Evolutionary conservation across 2,329 filamentous ascomycete species (phyloP).

Genomic region (Bipolaris victoriae): DNA sequence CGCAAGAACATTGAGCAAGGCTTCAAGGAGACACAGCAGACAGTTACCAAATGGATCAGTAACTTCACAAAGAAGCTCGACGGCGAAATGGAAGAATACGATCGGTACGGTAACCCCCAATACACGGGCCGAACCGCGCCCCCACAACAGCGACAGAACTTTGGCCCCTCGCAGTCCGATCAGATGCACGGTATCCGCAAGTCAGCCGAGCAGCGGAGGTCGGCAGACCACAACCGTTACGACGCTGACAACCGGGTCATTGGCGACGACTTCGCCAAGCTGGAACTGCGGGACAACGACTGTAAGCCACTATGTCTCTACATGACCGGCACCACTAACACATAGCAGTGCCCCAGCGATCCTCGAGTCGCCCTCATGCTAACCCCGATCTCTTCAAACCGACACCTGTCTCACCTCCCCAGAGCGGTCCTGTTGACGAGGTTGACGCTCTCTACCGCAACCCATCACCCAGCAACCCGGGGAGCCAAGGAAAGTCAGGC

Average conservation of each 20-base stretch:
- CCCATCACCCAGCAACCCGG: conserved; percentile 44
- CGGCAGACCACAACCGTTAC: conserved; percentile 88
- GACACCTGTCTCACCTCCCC: conserved; percentile 59
- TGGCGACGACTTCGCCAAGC: conserved; percentile 80
- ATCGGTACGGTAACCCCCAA: conserved; percentile 60
- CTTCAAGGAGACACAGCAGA: conserved; percentile 90
- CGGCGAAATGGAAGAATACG: conserved; percentile 69
- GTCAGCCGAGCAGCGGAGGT: conserved; percentile 61
- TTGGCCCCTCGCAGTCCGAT: conserved; percentile 48
- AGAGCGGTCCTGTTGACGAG: conserved; percentile 73
- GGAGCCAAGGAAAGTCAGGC: conserved; percentile 47
- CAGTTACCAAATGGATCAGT: conserved; percentile 91
- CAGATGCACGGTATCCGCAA: conserved; percentile 51
- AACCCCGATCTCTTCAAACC: conserved; percentile 84
- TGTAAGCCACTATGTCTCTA: conserved; percentile 44
- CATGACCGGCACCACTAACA: conserved; percentile 3
- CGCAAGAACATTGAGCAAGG: conserved; percentile 92
- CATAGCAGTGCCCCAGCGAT: conserved; percentile 54
- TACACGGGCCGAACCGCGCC: conserved; percentile 18
- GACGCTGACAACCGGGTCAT: conserved; percentile 92
- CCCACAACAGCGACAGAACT: conserved; percentile 48
- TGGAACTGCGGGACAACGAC: conserved; percentile 68
- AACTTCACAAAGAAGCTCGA: conserved; percentile 93
- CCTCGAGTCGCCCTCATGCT: conserved; percentile 69
- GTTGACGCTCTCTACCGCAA: conserved; percentile 74